These are phyloP conservation scores for Leavenworthia alabamica DNA, from an alignment of 345 rosid species.

Conservation along the genomic window DNA sequence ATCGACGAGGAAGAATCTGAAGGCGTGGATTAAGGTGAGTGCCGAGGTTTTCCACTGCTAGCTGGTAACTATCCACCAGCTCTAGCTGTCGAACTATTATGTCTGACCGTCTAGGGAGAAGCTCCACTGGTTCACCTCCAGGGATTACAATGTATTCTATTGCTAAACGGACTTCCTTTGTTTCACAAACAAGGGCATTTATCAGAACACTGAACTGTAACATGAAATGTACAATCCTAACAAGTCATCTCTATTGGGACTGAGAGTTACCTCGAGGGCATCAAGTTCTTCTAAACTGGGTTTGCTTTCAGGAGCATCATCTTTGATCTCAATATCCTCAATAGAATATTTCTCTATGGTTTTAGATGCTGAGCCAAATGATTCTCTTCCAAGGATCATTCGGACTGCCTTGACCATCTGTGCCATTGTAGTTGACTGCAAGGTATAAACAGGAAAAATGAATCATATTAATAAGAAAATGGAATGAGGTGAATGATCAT, in stretches of 20 bases:
- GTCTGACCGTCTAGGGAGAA: slow-evolving; percentile 80
- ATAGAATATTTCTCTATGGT: slow-evolving; percentile 30
- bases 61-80: slow-evolving; percentile 83
- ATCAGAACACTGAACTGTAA: background rate
- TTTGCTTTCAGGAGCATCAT: slow-evolving; percentile 77
- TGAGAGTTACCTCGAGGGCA: slow-evolving; percentile 95
- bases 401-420: slow-evolving; percentile 96
- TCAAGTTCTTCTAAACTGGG: slow-evolving; percentile 95
- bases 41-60: slow-evolving; percentile 79
- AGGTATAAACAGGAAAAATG: slow-evolving; percentile 3
- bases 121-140: slow-evolving; percentile 93
- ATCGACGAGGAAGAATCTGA: slow-evolving; percentile 78
- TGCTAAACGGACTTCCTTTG: slow-evolving; percentile 82
- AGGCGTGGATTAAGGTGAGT: slow-evolving; percentile 70
- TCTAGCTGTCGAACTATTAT: slow-evolving; percentile 82
- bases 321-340: slow-evolving; percentile 66
- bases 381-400: slow-evolving; percentile 72
- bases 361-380: slow-evolving; percentile 42
- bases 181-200: slow-evolving; percentile 5
- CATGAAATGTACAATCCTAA: too few relatives aligned
- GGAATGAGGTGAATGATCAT: background rate
- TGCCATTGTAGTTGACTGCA: slow-evolving; percentile 91
- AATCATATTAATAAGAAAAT: background rate
- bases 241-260: background rate
- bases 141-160: slow-evolving; percentile 93